These are phyloP conservation scores for Silene coronaria DNA, from an alignment of 179 eudicot species.

Conservation along the genomic window DNA sequence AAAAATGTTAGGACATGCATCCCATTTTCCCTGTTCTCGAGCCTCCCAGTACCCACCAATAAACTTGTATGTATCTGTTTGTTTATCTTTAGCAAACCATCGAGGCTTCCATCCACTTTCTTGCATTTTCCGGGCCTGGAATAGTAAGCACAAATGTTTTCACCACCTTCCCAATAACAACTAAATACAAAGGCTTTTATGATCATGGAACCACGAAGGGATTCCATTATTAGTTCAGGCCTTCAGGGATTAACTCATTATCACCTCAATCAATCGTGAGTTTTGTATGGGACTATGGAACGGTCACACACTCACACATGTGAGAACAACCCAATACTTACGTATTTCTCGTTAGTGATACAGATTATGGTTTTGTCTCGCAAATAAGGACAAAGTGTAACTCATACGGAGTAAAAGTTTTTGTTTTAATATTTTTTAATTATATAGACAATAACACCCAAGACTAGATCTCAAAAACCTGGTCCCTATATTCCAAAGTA, in stretches of 20 bases:
- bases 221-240: not conserved
- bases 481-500: not conserved
- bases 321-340: constrained; percentile 18
- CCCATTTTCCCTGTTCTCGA: constrained; percentile 68
- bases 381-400: too few relatives aligned
- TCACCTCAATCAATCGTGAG: not conserved
- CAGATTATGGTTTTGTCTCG: too few relatives aligned
- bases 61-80: constrained; percentile 49
- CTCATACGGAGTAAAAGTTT: too few relatives aligned
- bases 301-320: not conserved
- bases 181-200: not conserved
- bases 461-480: too few relatives aligned
- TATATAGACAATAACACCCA: not conserved
- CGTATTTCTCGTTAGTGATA: constrained; percentile 41
- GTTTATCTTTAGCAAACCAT: constrained; percentile 81
- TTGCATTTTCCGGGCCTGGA: constrained; percentile 84
- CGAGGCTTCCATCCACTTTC: constrained; percentile 88
- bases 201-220: not conserved
- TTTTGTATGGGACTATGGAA: not conserved
- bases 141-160: constrained; percentile 14
- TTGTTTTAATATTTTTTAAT: not conserved
- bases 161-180: not conserved
- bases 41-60: constrained; percentile 96
- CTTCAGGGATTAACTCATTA: not conserved
- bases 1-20: constrained; percentile 80